Percentiles rank a stretch among this genome's conserved stretches.
Evolutionary conservation across 1,284 basidiomycete species (phyloP).

Genomic region (Xanthoconium separans): DNA sequence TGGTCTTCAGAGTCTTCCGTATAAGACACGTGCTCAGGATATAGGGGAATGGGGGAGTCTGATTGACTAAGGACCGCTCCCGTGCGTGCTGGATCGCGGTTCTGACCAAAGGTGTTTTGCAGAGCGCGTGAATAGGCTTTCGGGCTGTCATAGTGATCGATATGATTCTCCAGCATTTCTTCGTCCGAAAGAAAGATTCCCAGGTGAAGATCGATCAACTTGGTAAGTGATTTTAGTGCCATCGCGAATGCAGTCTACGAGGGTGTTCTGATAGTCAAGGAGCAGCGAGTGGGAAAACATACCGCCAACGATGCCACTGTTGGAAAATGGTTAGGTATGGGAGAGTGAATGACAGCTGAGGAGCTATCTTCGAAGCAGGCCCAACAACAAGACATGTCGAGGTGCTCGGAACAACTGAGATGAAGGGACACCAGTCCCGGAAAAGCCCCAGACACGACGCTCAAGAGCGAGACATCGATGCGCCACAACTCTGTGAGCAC

Average conservation of each 20-base stretch:
- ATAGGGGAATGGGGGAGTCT: conserved; percentile 9
- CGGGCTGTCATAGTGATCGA: conserved; percentile 39
- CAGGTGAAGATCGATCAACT: conserved; percentile 53
- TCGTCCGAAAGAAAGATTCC: conserved; percentile 58
- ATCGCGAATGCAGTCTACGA: conserved; percentile 30
- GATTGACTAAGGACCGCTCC: conserved; percentile 26
- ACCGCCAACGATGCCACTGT: conserved; percentile 49
- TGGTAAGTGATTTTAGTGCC: conserved; percentile 38
- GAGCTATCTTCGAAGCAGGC: conserved; percentile 61
- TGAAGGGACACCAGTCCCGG: conserved; percentile 45
- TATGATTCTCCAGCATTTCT: conserved; percentile 42
- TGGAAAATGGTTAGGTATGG: conserved; percentile 51
- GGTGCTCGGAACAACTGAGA: conserved; percentile 55
- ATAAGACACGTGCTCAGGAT: conserved; percentile 23
- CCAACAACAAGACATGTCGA: conserved; percentile 58
- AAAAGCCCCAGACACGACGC: conserved; percentile 45
- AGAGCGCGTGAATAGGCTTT: conserved; percentile 18
- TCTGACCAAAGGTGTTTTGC: conserved; percentile 8
- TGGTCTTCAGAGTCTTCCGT: conserved; percentile 18
- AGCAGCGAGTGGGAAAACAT: conserved; percentile 24
- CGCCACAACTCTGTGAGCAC: conserved; percentile 52
- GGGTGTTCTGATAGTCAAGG: conserved; percentile 11
- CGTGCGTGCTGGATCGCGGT: background rate
- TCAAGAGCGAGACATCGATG: conserved; percentile 49
- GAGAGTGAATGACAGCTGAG: conserved; percentile 56